phyloP scores from a whole-genome alignment of 1,139 yeast genomes.

The Candida sp. region DNA sequence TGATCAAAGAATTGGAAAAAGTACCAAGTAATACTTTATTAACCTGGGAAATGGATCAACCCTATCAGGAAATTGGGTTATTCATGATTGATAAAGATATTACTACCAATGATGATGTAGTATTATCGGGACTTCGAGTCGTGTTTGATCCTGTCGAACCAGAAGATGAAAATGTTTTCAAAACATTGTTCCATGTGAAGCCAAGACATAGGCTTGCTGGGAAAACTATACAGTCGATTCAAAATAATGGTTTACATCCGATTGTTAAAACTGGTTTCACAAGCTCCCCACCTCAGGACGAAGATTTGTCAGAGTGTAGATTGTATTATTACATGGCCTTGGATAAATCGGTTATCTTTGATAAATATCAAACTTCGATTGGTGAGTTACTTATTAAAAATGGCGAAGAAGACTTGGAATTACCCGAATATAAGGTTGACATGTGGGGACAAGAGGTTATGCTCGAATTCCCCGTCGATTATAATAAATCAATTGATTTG shows the following conservation, averaged over 20 bases:
- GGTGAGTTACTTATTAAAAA: constrained; percentile 22
- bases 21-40: constrained; percentile 7
- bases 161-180: constrained; percentile 18
- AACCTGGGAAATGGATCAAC: constrained; percentile 4
- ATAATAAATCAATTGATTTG: constrained; percentile 15
- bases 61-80: constrained; percentile 31
- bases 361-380: constrained; percentile 30
- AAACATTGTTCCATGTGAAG: constrained; percentile 41
- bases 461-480: constrained; percentile 19
- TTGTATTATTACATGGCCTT: constrained; percentile 31
- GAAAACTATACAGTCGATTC: constrained; percentile 10
- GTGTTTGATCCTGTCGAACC: constrained; percentile 15
- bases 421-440: constrained; percentile 36
- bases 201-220: constrained; percentile 33
- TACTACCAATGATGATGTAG: constrained; percentile 28
- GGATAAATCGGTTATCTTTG: constrained; percentile 35
- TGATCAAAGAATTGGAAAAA: constrained; percentile 13
- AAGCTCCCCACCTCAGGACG: constrained; percentile 11
- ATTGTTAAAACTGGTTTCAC: constrained; percentile 15
- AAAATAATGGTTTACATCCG: constrained; percentile 40
- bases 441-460: constrained; percentile 44
- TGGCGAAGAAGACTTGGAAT: constrained; percentile 37
- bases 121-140: constrained; percentile 33
- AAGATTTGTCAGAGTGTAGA: constrained; percentile 28
- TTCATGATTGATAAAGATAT: constrained; percentile 27